Base-by-base conservation (phyloP, 441 rosid genomes). In the Gossypium gossypioides region DNA sequence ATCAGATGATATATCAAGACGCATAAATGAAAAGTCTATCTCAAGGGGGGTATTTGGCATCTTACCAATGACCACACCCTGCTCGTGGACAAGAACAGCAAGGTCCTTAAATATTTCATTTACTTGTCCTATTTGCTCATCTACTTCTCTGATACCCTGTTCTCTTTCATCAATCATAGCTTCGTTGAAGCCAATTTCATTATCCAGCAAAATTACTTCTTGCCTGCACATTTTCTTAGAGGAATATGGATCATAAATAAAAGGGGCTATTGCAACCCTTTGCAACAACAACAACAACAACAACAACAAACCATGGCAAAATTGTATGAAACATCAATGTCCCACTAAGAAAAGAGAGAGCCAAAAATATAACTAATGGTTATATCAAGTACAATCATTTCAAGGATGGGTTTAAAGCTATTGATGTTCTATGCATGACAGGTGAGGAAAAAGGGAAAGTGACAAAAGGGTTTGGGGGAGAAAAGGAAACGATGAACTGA, bases 91-190 rank as follows among this genome's bases (percentile, higher is more conserved):
- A 29, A 87, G 80, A 74, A 89, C 90, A 63, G 91, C 91, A 67
- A 87, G 88, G 78, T 89, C 94, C 77, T 81, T 86, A 79, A 89
- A 85, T 74, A 89, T 89, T 51, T 89, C 94, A 72, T 84, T 89
- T 15, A 79, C 87, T 78, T 89, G 74, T 50, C 87, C 90, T 78
- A 89, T 87, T 78, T 89, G 91, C 68, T 80, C 85, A 44, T 83
- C 82, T 57, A 87, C 79, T 56, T 87, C 94, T 78, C 81, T 78
- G 40, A 89, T 80, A 4, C 90, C 94, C 69, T 86, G 87, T 2
- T 86, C 94, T 75, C 91, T 82, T 81, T 89, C 94, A 44, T 89
- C 94, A 56, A 89, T 84, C 62, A 89, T 79, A 72, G 91, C 90
- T 77, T 86, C 94, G 69, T 87, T 89, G 78, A 89, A 89, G 71